Base-by-base conservation (phyloP, 2,329 filamentous ascomycete genomes). In the Pyrenophora tritici-repentis region DNA sequence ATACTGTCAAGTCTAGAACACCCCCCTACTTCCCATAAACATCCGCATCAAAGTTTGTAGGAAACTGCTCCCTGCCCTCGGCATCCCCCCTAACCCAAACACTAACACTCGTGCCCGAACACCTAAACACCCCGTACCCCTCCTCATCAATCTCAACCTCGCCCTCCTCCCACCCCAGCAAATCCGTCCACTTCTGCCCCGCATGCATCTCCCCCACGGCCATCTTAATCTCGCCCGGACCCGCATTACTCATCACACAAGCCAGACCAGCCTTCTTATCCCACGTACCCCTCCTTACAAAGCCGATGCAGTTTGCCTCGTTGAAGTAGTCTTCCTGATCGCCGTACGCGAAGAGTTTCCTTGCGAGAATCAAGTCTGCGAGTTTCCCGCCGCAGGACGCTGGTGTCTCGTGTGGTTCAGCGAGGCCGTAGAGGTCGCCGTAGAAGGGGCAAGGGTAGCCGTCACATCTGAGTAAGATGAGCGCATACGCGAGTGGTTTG, bases 401-500 rank as follows among this genome's bases (percentile, higher is more conserved):
- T 0, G 84, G 84, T 42, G 80, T 76, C 50, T 81, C 77, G 3
- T 79, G 75, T n/a, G 78, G 75, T 20, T 80, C 75, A n/a, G 74
- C 78, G 41, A 85, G 84, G 17, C 86, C 86, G 68, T 87, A 88
- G 1, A 89, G 68, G 63, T 90, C 86, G 18, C 86, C 86, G 66
- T 86, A 90, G 68, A 90, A 90, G 31, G 89, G 75, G 60, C 84
- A 89, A 0, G 87, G 87, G 22, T 84, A 80, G 13, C 86, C 86
- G 29, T 82, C 76, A 42, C 78, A 72, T 10, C 85, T 81, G 20
- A 91, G 82, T 1, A 91, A 81, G 47, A 90, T 89, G 37, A 91
- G 78, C 0, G 86, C 76, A 69, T 91, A 90, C 10, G 87, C 88
- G 13, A 90, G 77, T 0, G 86, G 81, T 70, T 89, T 89, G 76